These are phyloP conservation scores for Coemansia sp. DNA, from an alignment of 192 early-diverging fungal genomes.

Conservation along the genomic window DNA sequence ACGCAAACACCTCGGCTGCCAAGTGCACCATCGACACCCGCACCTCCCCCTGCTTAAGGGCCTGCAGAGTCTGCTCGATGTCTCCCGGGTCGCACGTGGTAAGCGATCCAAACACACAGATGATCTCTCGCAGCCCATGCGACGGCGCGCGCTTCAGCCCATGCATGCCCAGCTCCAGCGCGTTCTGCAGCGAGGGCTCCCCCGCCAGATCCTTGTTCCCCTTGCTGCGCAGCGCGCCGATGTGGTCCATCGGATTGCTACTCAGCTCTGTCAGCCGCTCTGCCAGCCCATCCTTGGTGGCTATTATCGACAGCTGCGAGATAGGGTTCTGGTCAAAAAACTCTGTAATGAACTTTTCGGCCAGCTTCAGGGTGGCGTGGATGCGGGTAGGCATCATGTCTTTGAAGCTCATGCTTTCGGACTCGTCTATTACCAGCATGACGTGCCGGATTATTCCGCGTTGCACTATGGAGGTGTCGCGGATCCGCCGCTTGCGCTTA, in stretches of 20 bases:
- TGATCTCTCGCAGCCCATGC: conserved; percentile 84
- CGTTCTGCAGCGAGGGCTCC: conserved; percentile 91
- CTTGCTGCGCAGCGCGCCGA: conserved; percentile 63
- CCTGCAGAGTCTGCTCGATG: conserved; percentile 76
- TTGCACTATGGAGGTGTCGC: conserved; percentile 69
- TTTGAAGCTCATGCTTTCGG: conserved; percentile 77
- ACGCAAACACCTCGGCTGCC: conserved; percentile 86
- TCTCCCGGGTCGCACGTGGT: conserved; percentile 94
- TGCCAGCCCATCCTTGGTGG: conserved; percentile 81
- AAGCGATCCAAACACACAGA: conserved; percentile 83
- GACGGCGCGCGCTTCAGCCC: conserved; percentile 78
- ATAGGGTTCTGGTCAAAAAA: conserved; percentile 97
- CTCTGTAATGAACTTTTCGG: conserved; percentile 76
- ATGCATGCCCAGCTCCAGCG: conserved; percentile 77
- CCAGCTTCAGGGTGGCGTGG: conserved; percentile 65
- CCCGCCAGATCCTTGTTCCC: conserved; percentile 71
- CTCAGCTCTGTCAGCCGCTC: conserved; percentile 83
- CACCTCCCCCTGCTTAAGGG: conserved; percentile 66
- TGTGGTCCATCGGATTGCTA: conserved; percentile 83
- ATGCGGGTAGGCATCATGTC: conserved; percentile 81
- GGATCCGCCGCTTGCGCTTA: conserved; percentile 58
- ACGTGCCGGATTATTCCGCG: conserved; percentile 84
- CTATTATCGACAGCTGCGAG: conserved; percentile 78
- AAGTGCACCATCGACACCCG: conserved; percentile 85
- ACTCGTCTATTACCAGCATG: conserved; percentile 79